Evolutionary conservation across 2,329 filamentous ascomycete species (phyloP), one percentile per base, ranked within the genome.

Genomic region (Emericellopsis atlantica): DNA sequence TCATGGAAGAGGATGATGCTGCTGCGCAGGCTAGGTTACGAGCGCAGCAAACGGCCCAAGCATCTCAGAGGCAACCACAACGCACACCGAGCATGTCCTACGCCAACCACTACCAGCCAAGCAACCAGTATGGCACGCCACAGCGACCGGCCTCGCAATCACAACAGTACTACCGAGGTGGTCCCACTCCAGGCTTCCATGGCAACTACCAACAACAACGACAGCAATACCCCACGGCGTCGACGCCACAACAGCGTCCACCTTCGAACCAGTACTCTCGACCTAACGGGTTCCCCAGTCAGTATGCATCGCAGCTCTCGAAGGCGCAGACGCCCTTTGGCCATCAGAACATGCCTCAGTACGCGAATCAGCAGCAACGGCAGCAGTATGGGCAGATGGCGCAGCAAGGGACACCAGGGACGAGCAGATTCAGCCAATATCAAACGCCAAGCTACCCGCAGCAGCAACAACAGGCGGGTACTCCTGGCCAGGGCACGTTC

Each of bases 1-100:
- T 82, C 4, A 80, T 93, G 76, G 87, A 93, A 50, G 85, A 90
- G 50, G 87, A 94, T 49, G 82, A 87, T 48, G 70, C 70, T 32
- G 74, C 72, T 33, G 57, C 70, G 26, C 72, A 75, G 35, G 66
- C 69, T 36, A 67, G 72, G 33, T 51, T 68, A 29, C 57, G 65
- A 40, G 63, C 65, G 26, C 58, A 62, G 44, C 56, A 60, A 12
- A 43, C 53, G 39, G 45, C 51, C 44, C 51, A 65, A 51, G 50
- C 51, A 43, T 51, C 45, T 45, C 46, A 52, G 37, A 61, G 59
- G 49, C 63, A 60, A 42, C 55, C 58, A 37, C 67, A 58, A 46
- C 61, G 54, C 36, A 59, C 55, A 26, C 62, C 66, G 34, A 60
- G 58, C 49, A 49, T 58, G 41, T 51, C 66, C 39, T 69, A 70